Conservation (phyloP, 2,329 filamentous ascomycete genomes). For the Fusarium sarcochroum region DNA sequence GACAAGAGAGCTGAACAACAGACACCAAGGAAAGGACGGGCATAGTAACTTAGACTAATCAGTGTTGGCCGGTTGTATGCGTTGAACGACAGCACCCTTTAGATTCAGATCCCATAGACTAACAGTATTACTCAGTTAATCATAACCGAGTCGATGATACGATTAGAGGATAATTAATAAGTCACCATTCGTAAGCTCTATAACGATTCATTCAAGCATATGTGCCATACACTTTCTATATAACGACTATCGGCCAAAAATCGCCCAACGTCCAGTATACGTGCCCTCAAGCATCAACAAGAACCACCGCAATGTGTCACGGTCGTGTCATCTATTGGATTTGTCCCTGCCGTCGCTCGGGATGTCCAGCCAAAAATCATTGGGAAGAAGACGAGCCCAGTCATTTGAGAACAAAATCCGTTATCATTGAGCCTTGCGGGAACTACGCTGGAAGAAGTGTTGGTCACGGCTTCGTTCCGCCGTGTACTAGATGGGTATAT, state of each 20-base stretch:
- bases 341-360: not conserved
- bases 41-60: not conserved
- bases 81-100: not conserved
- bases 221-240: not conserved
- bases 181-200: not conserved
- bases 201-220: not conserved
- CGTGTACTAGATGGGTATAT: not conserved
- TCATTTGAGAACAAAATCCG: not conserved
- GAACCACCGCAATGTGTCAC: not conserved
- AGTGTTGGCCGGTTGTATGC: not conserved
- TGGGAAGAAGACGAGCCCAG: not conserved
- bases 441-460: not conserved
- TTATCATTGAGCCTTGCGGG: not conserved
- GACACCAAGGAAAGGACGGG: not conserved
- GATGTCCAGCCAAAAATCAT: not conserved
- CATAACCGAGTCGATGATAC: not conserved
- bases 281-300: not conserved
- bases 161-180: not conserved
- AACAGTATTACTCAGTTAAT: not conserved
- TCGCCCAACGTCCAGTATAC: not conserved
- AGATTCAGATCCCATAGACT: not conserved
- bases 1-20: slow-evolving; percentile 15
- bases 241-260: not conserved
- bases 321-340: not conserved
- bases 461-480: not conserved